Conservation (phyloP, 257 asterid species). For the Anisodus acutangulus region DNA sequence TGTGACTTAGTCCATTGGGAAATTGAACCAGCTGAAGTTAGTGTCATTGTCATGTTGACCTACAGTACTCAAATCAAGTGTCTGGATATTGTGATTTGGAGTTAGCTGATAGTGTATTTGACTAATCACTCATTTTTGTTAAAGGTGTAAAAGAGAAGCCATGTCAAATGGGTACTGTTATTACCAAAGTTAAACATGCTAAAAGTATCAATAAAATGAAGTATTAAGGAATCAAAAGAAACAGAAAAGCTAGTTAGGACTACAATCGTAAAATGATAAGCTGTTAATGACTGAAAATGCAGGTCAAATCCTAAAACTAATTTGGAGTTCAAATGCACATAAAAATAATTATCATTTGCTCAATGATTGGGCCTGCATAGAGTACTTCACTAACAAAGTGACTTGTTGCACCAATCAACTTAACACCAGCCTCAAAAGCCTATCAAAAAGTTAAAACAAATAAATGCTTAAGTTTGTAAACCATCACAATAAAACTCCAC, state of each 20-base stretch:
- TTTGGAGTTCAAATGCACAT: neutral
- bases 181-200: neutral
- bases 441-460: slow-evolving; percentile 27
- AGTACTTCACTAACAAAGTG: slow-evolving; percentile 95
- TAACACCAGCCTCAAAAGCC: slow-evolving; percentile 97
- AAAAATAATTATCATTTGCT: slow-evolving; percentile 74
- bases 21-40: too few species aligned
- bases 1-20: too few species aligned
- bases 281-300: neutral
- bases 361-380: slow-evolving; percentile 92
- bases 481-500: neutral
- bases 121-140: neutral
- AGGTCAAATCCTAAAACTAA: slow-evolving; percentile 10
- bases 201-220: neutral
- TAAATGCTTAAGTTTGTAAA: neutral
- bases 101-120: neutral
- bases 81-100: neutral
- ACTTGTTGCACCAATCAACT: slow-evolving; percentile 91
- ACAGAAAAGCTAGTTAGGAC: neutral
- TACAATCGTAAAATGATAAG: neutral
- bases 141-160: neutral
- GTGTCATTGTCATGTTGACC: neutral
- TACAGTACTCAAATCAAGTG: neutral
- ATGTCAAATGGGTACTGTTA: neutral
- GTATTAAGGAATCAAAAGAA: neutral